These are phyloP conservation scores for Rhazya stricta DNA, from an alignment of 257 asterid genomes.

Conservation along the genomic window DNA sequence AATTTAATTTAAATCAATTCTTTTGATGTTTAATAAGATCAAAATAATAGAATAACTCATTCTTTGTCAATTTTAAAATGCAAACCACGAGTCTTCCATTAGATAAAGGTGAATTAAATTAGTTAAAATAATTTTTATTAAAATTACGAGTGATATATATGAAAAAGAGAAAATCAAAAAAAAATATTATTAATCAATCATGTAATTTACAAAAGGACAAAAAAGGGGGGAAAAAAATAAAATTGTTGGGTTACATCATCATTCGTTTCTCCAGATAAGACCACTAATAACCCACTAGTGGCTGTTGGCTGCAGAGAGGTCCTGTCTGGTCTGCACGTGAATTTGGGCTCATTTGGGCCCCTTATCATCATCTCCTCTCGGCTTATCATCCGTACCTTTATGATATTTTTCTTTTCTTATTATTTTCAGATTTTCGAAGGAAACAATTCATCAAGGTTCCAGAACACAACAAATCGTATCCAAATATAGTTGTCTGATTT, in stretches of 20 bases:
- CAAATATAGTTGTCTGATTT: background rate
- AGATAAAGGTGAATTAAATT: no score
- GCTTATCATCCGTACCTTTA: slow-evolving; percentile 45
- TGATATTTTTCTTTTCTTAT: background rate
- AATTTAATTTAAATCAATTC: no score
- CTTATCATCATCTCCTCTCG: slow-evolving; percentile 15
- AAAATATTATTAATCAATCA: no score
- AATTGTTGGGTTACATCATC: slow-evolving; percentile 10
- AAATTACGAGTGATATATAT: no score
- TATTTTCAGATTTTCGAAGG: background rate
- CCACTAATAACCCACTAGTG: slow-evolving; percentile 37
- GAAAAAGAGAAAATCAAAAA: background rate
- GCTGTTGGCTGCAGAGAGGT: slow-evolving; percentile 26
- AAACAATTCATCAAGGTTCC: background rate
- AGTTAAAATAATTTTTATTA: no score
- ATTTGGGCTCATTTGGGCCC: slow-evolving; percentile 4
- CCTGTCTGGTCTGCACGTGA: slow-evolving; percentile 22
- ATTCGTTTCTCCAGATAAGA: slow-evolving; percentile 14
- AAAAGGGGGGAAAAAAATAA: background rate
- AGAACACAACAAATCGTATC: background rate
- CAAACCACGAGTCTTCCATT: no score
- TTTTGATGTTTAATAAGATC: no score
- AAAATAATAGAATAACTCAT: no score
- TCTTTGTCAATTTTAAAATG: no score
- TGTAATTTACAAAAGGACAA: background rate